Conservation (phyloP, 805 yeast species). For the Diddensiella caesifluorescens region DNA sequence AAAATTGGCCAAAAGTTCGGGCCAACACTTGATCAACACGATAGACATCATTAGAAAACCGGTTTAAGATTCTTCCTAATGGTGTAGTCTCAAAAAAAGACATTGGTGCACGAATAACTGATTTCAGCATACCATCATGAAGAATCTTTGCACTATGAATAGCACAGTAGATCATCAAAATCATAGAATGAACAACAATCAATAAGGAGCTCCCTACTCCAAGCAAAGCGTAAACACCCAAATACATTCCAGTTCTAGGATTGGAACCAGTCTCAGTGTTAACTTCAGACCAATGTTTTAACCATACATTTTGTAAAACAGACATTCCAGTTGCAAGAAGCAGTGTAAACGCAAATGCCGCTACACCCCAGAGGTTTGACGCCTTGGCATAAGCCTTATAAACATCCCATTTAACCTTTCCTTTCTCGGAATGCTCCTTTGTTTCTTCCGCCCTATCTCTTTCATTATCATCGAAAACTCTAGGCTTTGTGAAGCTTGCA, state of each 20-base stretch:
- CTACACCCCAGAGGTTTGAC: slow-evolving; percentile 66
- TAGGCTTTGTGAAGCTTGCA: slow-evolving; percentile 46
- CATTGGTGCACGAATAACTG: slow-evolving; percentile 88
- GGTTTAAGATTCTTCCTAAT: slow-evolving; percentile 81
- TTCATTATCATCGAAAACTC: slow-evolving; percentile 24
- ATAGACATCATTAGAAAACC: slow-evolving; percentile 88
- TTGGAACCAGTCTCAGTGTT: slow-evolving; percentile 65
- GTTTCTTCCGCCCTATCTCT: slow-evolving; percentile 22
- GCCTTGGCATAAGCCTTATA: slow-evolving; percentile 82
- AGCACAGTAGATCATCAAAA: slow-evolving; percentile 76
- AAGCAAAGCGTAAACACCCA: slow-evolving; percentile 67
- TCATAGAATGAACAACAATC: slow-evolving; percentile 58
- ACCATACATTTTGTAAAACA: slow-evolving; percentile 80
- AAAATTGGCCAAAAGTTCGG: slow-evolving; percentile 38
- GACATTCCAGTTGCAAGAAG: slow-evolving; percentile 54
- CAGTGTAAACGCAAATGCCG: slow-evolving; percentile 50
- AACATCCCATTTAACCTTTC: slow-evolving; percentile 85
- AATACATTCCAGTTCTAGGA: slow-evolving; percentile 64
- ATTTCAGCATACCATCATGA: slow-evolving; percentile 68
- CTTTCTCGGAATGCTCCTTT: slow-evolving; percentile 84
- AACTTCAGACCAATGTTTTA: slow-evolving; percentile 95
- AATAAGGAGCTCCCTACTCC: slow-evolving; percentile 65
- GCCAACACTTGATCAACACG: slow-evolving; percentile 73
- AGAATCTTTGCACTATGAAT: slow-evolving; percentile 69
- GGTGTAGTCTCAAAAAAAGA: slow-evolving; percentile 94